These are phyloP conservation scores for Cenococcum geophilum DNA, from an alignment of 495 filamentous ascomycete species.

Conservation along the genomic window DNA sequence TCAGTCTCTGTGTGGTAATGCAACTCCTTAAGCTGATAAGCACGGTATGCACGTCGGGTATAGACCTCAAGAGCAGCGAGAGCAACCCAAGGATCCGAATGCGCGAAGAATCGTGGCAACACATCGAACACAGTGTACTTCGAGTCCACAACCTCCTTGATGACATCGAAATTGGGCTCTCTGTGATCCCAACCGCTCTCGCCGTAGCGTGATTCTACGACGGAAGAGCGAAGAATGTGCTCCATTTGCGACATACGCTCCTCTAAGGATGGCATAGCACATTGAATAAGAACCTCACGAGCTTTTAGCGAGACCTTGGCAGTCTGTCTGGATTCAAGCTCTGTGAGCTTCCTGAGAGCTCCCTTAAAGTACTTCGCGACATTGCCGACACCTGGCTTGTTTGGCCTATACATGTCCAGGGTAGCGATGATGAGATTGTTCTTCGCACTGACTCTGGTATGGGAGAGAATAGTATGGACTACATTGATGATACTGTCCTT, in stretches of 20 bases:
- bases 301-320: constrained; percentile 97
- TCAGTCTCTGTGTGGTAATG: constrained; percentile 78
- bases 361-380: constrained; percentile 83
- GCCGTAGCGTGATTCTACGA: constrained; percentile 93
- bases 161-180: constrained; percentile 74
- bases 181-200: constrained; percentile 97
- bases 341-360: constrained; percentile 75
- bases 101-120: constrained; percentile 84
- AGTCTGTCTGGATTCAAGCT: constrained; percentile 81
- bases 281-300: constrained; percentile 93
- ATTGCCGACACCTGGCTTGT: constrained; percentile 83
- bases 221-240: constrained; percentile 92
- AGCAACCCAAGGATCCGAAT: constrained; percentile 91
- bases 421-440: constrained; percentile 91
- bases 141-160: constrained; percentile 97
- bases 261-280: constrained; percentile 89
- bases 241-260: constrained; percentile 96
- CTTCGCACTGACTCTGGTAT: constrained; percentile 86
- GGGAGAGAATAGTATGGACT: constrained; percentile 82
- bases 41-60: constrained; percentile 91
- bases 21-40: constrained; percentile 80
- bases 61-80: constrained; percentile 93
- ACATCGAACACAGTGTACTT: constrained; percentile 98
- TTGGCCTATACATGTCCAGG: constrained; percentile 87
- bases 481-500: constrained; percentile 82